Evolutionary conservation across 768 basidiomycete genomes (phyloP).

Genomic region (Podaxis sp.): DNA sequence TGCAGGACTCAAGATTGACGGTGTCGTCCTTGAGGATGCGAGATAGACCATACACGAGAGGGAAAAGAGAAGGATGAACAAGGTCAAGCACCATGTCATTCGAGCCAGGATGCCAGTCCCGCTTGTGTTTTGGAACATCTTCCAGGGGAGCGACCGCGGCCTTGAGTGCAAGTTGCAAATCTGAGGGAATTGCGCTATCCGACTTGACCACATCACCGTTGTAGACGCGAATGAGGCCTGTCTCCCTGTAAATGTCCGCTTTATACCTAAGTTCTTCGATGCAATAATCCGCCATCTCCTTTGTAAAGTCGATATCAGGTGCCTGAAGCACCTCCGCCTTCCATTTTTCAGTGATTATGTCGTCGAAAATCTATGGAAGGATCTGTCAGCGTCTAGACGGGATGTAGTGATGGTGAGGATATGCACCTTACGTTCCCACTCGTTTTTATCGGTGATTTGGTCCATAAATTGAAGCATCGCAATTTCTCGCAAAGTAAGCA

Average conservation of each 20-base stretch:
- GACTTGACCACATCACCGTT: slow-evolving; percentile 21
- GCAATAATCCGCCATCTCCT: slow-evolving; percentile 20
- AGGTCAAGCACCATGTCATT: slow-evolving; percentile 41
- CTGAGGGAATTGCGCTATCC: slow-evolving; percentile 28
- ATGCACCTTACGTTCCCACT: slow-evolving; percentile 32
- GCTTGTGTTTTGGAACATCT: slow-evolving; percentile 28
- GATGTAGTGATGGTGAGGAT: not conserved
- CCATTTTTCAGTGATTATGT: slow-evolving; percentile 19
- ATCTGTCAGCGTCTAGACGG: not conserved
- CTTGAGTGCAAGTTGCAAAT: slow-evolving; percentile 21
- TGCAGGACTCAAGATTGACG: slow-evolving; percentile 16
- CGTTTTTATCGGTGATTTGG: slow-evolving; percentile 31
- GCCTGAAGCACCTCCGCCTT: slow-evolving; percentile 15
- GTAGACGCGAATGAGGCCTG: slow-evolving; percentile 18
- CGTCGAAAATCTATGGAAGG: slow-evolving; percentile 18
- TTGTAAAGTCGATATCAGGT: slow-evolving; percentile 16
- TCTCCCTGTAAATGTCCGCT: slow-evolving; percentile 12
- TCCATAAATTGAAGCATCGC: slow-evolving; percentile 38
- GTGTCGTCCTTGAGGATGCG: slow-evolving; percentile 11
- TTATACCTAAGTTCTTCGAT: slow-evolving; percentile 22
- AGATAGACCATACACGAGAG: slow-evolving; percentile 33
- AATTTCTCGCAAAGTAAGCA: slow-evolving; percentile 29
- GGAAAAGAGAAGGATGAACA: slow-evolving; percentile 43
- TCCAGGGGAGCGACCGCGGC: slow-evolving; percentile 29
- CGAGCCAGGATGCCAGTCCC: slow-evolving; percentile 47